Conservation (phyloP, 768 basidiomycete species). For the Melanogaster broomeanus region DNA sequence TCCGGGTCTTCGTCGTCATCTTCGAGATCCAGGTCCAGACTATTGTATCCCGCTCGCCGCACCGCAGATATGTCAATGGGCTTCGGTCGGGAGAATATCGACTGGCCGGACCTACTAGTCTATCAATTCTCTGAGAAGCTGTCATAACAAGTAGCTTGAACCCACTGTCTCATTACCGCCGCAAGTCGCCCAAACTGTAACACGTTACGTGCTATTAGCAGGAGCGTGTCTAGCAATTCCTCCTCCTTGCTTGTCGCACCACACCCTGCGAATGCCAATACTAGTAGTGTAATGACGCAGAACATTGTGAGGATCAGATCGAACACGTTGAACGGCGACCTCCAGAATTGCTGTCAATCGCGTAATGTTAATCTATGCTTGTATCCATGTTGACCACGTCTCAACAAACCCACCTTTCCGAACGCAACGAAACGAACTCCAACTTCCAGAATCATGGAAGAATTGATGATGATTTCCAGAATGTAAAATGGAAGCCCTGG, state of each 20-base stretch:
- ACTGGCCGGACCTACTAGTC: constrained; percentile 72
- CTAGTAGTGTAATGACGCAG: constrained; percentile 85
- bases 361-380: constrained; percentile 5
- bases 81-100: constrained; percentile 84
- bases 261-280: constrained; percentile 88
- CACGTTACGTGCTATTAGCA: constrained; percentile 90
- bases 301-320: constrained; percentile 88
- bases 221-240: constrained; percentile 88
- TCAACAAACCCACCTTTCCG: constrained; percentile 67
- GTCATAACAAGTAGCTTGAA: constrained; percentile 13
- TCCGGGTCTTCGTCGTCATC: constrained; percentile 59
- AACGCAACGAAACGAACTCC: constrained; percentile 89
- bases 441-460: constrained; percentile 93
- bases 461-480: constrained; percentile 86
- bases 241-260: constrained; percentile 85
- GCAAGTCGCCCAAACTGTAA: constrained; percentile 92
- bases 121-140: constrained; percentile 8
- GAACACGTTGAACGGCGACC: constrained; percentile 87
- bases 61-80: constrained; percentile 81
- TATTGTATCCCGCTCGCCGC: constrained; percentile 59
- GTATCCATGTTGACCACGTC: not conserved
- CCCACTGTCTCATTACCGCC: constrained; percentile 91
- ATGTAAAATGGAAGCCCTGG: constrained; percentile 88
- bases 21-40: constrained; percentile 72
- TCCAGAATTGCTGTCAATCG: constrained; percentile 85